Percentiles rank a stretch among this genome's conserved stretches.
Conservation (phyloP, 345 rosid genomes). For the Gynandropsis gynandra region DNA sequence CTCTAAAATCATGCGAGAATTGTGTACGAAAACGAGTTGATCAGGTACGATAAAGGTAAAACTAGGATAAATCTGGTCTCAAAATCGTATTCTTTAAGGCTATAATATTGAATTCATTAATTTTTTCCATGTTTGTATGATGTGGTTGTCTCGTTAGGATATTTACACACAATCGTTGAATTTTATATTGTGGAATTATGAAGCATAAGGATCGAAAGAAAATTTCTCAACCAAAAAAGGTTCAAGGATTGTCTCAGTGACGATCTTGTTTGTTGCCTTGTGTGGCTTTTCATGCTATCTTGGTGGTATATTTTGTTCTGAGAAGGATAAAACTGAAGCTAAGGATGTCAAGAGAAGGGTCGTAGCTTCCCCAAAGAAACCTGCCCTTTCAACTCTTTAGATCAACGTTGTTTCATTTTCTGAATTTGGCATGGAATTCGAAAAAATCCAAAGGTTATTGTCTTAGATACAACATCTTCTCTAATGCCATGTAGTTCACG, state of each 20-base stretch:
- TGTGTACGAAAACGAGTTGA: too few relatives aligned
- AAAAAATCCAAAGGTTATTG: conserved; percentile 94
- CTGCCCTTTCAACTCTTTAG: conserved; percentile 42
- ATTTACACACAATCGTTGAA: too few relatives aligned
- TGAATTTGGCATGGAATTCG: conserved; percentile 63
- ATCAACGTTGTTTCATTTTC: conserved; percentile 55
- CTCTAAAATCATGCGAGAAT: too few relatives aligned
- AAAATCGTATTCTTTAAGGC: too few relatives aligned
- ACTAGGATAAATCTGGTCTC: too few relatives aligned
- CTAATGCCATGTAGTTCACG: too few relatives aligned
- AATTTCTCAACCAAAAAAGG: conserved; percentile 43
- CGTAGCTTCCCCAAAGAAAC: conserved; percentile 42
- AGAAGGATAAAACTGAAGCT: conserved; percentile 37
- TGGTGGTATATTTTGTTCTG: conserved; percentile 75
- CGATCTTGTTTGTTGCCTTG: conserved; percentile 41
- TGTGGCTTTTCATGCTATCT: conserved; percentile 94
- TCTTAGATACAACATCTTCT: too few relatives aligned
- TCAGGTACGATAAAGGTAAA: too few relatives aligned
- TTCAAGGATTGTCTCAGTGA: conserved; percentile 37
- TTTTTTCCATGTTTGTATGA: too few relatives aligned
- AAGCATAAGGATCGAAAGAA: conserved; percentile 72
- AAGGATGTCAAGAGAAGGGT: conserved; percentile 28
- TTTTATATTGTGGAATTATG: conserved; percentile 27
- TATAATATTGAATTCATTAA: too few relatives aligned
- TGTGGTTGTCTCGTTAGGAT: not conserved